Evolutionary conservation across 345 rosid species (phyloP).

Genomic region (Rhodamnia rubescens): DNA sequence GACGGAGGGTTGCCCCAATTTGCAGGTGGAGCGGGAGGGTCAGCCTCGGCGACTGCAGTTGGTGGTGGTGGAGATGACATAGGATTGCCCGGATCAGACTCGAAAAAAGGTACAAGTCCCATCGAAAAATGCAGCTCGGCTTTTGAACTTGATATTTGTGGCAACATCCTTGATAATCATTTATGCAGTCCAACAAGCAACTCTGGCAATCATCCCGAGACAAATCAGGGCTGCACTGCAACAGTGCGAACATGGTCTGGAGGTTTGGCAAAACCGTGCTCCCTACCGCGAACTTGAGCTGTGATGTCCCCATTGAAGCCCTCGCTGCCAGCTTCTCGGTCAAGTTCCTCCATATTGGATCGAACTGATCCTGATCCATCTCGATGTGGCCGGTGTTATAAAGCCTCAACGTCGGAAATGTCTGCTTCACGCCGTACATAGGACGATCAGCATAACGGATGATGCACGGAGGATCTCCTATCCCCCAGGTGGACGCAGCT

Average conservation of each 20-base stretch:
- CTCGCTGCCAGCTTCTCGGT: not conserved
- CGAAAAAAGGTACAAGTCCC: not conserved
- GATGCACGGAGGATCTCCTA: not conserved
- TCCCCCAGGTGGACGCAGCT: not conserved
- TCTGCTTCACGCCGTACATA: not conserved
- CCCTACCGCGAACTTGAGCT: not conserved
- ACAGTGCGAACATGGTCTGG: not conserved
- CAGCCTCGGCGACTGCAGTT: not conserved
- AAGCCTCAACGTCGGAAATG: fast-evolving
- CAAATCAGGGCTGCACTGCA: not conserved
- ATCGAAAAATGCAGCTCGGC: not conserved
- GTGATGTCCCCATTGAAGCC: not conserved
- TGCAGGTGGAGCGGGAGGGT: not conserved
- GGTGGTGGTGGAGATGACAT: not conserved
- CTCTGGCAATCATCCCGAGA: not conserved
- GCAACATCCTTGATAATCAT: not conserved
- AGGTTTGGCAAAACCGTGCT: not conserved
- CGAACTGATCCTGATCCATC: not conserved
- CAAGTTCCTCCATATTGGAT: fast-evolving
- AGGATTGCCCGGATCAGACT: not conserved
- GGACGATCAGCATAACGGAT: not conserved
- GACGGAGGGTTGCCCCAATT: too few species aligned
- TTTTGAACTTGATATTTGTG: not conserved
- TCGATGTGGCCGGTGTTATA: not conserved
- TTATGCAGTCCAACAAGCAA: not conserved